phyloP scores from a whole-genome alignment of 352 stramenopile genomes.

The Phytophthora colocasiae region DNA sequence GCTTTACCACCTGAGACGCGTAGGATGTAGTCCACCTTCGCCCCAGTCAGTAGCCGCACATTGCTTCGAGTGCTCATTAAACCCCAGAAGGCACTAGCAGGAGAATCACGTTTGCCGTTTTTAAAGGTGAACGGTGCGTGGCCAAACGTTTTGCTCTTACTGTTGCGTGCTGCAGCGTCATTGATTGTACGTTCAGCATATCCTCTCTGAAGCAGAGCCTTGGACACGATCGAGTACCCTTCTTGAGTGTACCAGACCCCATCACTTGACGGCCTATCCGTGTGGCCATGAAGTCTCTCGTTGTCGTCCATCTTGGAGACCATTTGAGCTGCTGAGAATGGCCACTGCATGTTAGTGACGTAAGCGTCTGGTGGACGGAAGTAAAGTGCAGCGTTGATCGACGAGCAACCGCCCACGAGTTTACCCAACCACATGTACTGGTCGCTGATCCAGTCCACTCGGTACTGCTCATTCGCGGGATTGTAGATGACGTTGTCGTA shows the following conservation, averaged over 20 bases:
- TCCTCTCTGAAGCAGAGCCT: conserved; percentile 37
- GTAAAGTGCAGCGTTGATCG: conserved; percentile 88
- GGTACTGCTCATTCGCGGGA: conserved; percentile 48
- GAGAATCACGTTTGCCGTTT: conserved; percentile 57
- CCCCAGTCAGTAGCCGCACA: conserved; percentile 51
- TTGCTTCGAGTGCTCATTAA: conserved; percentile 54
- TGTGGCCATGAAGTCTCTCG: conserved; percentile 52
- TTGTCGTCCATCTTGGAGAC: conserved; percentile 66
- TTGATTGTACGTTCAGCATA: conserved; percentile 57
- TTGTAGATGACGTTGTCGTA: conserved; percentile 60
- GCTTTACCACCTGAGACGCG: conserved; percentile 44
- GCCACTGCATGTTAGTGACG: conserved; percentile 53
- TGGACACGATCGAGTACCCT: conserved; percentile 52
- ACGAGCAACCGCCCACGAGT: conserved; percentile 80
- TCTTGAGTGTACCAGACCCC: conserved; percentile 60
- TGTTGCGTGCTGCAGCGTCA: conserved; percentile 50
- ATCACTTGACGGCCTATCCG: conserved; percentile 56
- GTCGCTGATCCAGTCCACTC: conserved; percentile 59
- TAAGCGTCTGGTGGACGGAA: conserved; percentile 68
- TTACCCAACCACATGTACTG: conserved; percentile 72
- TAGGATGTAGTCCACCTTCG: conserved; percentile 57
- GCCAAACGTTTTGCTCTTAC: conserved; percentile 59
- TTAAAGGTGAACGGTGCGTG: conserved; percentile 64
- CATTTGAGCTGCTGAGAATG: conserved; percentile 64
- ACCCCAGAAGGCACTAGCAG: conserved; percentile 55